phyloP scores from a whole-genome alignment of 2,329 filamentous ascomycete species.

The Fonsecaea monophora region DNA sequence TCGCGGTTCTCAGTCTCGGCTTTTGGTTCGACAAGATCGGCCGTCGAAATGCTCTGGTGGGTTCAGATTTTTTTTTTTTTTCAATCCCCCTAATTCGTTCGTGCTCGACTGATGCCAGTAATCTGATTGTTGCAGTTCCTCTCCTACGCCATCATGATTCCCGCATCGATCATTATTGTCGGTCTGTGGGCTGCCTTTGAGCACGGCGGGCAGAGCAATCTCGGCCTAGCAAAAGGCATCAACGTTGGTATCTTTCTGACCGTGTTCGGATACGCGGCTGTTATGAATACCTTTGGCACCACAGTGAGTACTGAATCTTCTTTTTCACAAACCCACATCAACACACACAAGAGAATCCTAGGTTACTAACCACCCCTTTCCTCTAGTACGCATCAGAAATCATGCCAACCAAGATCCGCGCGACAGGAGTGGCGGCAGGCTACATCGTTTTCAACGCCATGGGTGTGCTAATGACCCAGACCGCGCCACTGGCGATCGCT shows the following conservation, averaged over 20 bases:
- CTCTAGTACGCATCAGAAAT: constrained; percentile 26
- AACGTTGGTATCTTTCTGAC: constrained; percentile 21
- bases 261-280: constrained; percentile 20
- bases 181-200: constrained; percentile 15
- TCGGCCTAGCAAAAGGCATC: constrained; percentile 20
- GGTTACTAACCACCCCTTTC: background rate
- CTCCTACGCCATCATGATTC: constrained; percentile 23
- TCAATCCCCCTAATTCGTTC: too few relatives aligned
- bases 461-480: constrained; percentile 18
- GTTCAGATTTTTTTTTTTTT: background rate
- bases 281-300: constrained; percentile 24
- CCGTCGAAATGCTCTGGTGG: constrained; percentile 22
- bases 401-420: constrained; percentile 27
- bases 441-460: constrained; percentile 19
- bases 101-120: too few relatives aligned
- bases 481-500: constrained; percentile 21
- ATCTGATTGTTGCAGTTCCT: constrained; percentile 13
- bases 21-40: constrained; percentile 24
- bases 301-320: constrained; percentile 10
- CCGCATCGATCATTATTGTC: constrained; percentile 17
- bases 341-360: too few relatives aligned
- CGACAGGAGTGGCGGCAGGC: constrained; percentile 13
- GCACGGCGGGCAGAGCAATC: constrained; percentile 6
- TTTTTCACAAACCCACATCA: too few relatives aligned
- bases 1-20: constrained; percentile 12